A percentile compares a stretch with the other conserved stretches of the same genome.
These are phyloP conservation scores for Fusarium begoniae DNA, from an alignment of 2,329 filamentous ascomycete species.

Conservation along the genomic window DNA sequence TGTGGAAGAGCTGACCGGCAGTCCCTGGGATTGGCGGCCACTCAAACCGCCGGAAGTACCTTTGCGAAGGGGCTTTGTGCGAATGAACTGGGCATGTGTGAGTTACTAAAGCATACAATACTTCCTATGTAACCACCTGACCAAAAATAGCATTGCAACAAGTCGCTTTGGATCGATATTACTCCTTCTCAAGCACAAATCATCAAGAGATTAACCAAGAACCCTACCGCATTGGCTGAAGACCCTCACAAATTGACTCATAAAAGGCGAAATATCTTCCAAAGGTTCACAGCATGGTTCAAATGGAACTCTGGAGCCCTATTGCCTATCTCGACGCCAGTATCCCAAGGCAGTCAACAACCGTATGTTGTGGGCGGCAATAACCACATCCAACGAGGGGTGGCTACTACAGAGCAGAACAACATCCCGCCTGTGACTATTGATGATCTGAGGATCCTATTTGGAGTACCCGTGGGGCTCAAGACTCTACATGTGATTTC, in stretches of 20 bases:
- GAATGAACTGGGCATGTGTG: constrained; percentile 5
- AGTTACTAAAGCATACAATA: not conserved
- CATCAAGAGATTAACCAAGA: not conserved
- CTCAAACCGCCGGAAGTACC: not conserved
- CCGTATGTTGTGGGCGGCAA: not conserved
- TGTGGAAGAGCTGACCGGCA: not conserved
- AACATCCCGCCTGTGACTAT: not conserved
- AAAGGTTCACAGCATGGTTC: not conserved
- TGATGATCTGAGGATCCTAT: not conserved
- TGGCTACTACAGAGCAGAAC: not conserved
- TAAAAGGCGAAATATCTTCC: not conserved
- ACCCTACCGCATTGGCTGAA: not conserved
- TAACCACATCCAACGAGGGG: not conserved
- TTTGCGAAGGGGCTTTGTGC: not conserved
- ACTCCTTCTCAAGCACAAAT: not conserved
- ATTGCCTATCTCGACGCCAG: not conserved
- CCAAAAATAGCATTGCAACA: not conserved
- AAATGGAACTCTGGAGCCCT: not conserved
- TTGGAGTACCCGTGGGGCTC: not conserved
- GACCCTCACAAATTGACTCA: not conserved
- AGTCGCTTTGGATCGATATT: not conserved
- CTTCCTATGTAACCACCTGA: not conserved
- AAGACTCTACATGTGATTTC: constrained; percentile 1
- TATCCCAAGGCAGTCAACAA: not conserved
- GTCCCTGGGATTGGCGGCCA: constrained; percentile 7